Evolutionary conservation across 2,329 filamentous ascomycete genomes (phyloP).

Genomic region (Penicillium sp.): DNA sequence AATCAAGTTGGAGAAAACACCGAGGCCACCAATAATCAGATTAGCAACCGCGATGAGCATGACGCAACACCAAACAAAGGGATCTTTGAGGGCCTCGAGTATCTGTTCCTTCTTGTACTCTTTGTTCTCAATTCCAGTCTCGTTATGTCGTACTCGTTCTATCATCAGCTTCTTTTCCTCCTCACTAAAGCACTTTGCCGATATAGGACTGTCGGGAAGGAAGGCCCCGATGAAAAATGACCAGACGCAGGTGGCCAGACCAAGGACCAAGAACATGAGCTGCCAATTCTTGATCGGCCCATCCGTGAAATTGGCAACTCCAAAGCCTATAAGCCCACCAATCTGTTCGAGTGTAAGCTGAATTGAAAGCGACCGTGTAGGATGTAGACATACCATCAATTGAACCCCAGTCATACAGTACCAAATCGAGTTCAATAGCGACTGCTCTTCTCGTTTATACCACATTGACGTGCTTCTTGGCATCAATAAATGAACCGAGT

Average conservation of each 20-base stretch:
- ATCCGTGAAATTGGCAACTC: slow-evolving; percentile 42
- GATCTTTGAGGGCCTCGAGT: slow-evolving; percentile 43
- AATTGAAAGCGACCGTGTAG: background rate
- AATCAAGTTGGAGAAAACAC: slow-evolving; percentile 54
- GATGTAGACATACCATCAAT: background rate
- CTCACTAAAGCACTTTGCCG: slow-evolving; percentile 39
- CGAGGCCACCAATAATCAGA: slow-evolving; percentile 32
- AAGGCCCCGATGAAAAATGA: slow-evolving; percentile 56
- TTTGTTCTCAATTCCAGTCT: slow-evolving; percentile 60
- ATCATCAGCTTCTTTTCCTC: slow-evolving; percentile 21
- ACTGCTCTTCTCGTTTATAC: slow-evolving; percentile 68
- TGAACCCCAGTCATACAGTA: too few relatives aligned
- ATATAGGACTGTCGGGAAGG: slow-evolving; percentile 66
- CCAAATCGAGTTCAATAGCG: slow-evolving; percentile 52
- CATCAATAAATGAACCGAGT: too few relatives aligned
- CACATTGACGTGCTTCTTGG: slow-evolving; percentile 56
- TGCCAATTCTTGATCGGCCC: slow-evolving; percentile 63
- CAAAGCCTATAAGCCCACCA: slow-evolving; percentile 63
- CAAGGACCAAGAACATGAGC: slow-evolving; percentile 64
- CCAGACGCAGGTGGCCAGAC: slow-evolving; percentile 44
- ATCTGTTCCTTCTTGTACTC: slow-evolving; percentile 52
- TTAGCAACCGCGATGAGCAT: slow-evolving; percentile 13
- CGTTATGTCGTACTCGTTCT: slow-evolving; percentile 57
- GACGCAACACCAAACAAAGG: slow-evolving; percentile 19
- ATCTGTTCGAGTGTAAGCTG: slow-evolving; percentile 42